These are phyloP conservation scores for Ophiocordyceps camponoti-floridani DNA, from an alignment of 2,329 filamentous ascomycete genomes.

Conservation along the genomic window DNA sequence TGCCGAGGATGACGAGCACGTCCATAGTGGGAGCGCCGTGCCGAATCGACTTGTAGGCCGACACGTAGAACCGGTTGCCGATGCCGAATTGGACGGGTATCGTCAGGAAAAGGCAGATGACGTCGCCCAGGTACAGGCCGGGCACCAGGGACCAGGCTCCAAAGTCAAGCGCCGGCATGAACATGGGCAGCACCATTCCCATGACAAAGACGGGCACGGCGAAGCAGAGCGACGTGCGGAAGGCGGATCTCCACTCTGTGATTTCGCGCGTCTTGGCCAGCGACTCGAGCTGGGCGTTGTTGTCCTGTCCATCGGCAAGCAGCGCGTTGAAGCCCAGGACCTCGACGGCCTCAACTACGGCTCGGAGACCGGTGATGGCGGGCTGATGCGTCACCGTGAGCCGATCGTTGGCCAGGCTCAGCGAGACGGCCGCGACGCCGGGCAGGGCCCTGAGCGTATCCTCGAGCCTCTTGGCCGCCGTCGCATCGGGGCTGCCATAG, in stretches of 20 bases:
- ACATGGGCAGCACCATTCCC: slow-evolving; percentile 90
- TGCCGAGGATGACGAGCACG: slow-evolving; percentile 83
- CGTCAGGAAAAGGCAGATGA: slow-evolving; percentile 69
- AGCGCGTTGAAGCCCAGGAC: slow-evolving; percentile 74
- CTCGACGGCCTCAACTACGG: slow-evolving; percentile 69
- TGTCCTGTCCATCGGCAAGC: slow-evolving; percentile 81
- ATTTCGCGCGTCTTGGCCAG: slow-evolving; percentile 94
- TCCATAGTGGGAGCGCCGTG: slow-evolving; percentile 95
- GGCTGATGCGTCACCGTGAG: slow-evolving; percentile 59
- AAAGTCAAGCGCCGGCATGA: slow-evolving; percentile 56
- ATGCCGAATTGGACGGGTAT: slow-evolving; percentile 94
- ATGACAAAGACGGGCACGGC: slow-evolving; percentile 82
- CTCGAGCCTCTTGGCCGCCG: slow-evolving; percentile 56
- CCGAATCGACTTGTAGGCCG: slow-evolving; percentile 82
- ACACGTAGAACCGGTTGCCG: slow-evolving; percentile 81
- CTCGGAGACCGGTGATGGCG: slow-evolving; percentile 56
- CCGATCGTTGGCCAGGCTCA: slow-evolving; percentile 58
- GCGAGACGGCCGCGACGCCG: slow-evolving; percentile 55
- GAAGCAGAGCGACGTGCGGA: slow-evolving; percentile 60
- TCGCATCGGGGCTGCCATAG: slow-evolving; percentile 59
- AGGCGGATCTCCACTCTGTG: slow-evolving; percentile 74
- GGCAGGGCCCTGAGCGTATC: slow-evolving; percentile 42
- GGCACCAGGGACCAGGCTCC: slow-evolving; percentile 47
- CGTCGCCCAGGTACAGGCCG: slow-evolving; percentile 75
- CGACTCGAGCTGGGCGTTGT: slow-evolving; percentile 90